Conservation (phyloP, 352 stramenopile species). For the Globisporangium orthogonon region DNA sequence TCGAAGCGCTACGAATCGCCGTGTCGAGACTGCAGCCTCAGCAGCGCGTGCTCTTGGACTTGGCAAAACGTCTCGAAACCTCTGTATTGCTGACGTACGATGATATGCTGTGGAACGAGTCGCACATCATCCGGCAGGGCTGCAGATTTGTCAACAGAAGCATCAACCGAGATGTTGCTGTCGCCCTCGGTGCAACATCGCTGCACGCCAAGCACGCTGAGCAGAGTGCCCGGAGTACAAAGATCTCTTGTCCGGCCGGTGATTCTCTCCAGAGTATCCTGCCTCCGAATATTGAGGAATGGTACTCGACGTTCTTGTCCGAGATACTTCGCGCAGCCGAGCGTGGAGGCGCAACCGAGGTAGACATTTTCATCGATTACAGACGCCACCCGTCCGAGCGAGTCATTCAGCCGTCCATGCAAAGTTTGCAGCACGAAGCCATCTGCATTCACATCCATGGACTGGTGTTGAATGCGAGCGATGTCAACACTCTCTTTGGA, state of each 20-base stretch:
- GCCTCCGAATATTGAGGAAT: conserved; percentile 20
- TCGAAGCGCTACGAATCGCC: conserved; percentile 14
- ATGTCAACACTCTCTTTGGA: conserved; percentile 47
- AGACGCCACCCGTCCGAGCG: conserved; percentile 54
- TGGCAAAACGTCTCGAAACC: conserved; percentile 23
- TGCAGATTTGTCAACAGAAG: conserved; percentile 45
- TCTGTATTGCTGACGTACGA: conserved; percentile 45
- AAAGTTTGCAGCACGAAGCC: conserved; percentile 62
- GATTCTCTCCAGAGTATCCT: conserved; percentile 35
- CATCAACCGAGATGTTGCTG: conserved; percentile 35
- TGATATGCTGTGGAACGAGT: conserved; percentile 79
- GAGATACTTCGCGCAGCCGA: conserved; percentile 60
- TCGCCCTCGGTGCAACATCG: conserved; percentile 45
- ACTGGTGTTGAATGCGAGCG: conserved; percentile 37
- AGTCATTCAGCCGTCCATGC: conserved; percentile 66
- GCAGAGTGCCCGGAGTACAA: conserved; percentile 44
- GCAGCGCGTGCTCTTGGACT: conserved; percentile 39
- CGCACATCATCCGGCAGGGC: conserved; percentile 38
- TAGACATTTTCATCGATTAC: conserved; percentile 68
- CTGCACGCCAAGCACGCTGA: conserved; percentile 60
- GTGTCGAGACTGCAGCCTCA: conserved; percentile 21
- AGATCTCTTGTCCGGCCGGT: conserved; percentile 35
- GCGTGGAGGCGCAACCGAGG: conserved; percentile 34
- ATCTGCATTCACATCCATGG: conserved; percentile 67
- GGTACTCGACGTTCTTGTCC: conserved; percentile 41